phyloP scores from a whole-genome alignment of 345 rosid species.

The Melaleuca alternifolia region DNA sequence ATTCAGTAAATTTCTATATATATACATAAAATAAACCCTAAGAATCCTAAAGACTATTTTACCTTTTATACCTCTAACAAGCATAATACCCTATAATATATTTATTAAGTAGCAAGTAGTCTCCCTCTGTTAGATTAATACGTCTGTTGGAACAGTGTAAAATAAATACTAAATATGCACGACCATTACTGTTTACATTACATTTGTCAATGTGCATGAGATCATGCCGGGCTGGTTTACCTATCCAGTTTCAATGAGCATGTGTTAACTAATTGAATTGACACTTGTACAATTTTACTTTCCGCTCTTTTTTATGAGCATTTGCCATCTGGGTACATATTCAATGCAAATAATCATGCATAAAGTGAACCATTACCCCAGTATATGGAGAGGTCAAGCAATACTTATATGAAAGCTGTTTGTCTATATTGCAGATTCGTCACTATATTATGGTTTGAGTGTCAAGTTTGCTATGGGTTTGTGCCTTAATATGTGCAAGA shows the following conservation, averaged over 20 bases:
- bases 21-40: too few relatives aligned
- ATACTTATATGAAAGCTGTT: not conserved
- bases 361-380: not conserved
- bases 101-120: not conserved
- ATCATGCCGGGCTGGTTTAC: not conserved
- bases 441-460: not conserved
- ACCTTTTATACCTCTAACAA: too few relatives aligned
- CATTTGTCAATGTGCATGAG: not conserved
- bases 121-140: not conserved
- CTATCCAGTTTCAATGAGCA: not conserved
- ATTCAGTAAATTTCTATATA: too few relatives aligned
- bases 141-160: not conserved
- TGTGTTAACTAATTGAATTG: not conserved
- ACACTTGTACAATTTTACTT: not conserved
- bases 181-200: not conserved
- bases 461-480: constrained; percentile 13
- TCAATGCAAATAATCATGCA: not conserved
- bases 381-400: not conserved
- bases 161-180: not conserved
- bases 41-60: too few relatives aligned
- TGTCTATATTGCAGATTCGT: not conserved
- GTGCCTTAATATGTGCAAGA: constrained; percentile 12
- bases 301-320: not conserved
- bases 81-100: not conserved
- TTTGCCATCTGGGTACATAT: not conserved